Evolutionary conservation across 768 basidiomycete genomes (phyloP).

Genomic region (Boletus patriciae): DNA sequence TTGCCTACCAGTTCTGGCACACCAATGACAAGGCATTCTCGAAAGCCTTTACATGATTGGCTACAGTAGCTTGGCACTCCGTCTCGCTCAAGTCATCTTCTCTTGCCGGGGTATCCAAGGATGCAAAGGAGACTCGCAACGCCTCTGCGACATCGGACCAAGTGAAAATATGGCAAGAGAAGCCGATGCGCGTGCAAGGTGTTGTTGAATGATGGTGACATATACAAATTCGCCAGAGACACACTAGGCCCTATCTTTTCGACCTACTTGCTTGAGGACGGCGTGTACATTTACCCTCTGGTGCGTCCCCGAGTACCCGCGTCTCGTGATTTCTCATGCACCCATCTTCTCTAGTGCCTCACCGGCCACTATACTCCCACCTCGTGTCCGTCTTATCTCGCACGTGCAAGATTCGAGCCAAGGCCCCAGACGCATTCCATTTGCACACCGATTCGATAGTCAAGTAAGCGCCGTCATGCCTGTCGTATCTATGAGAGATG

Average conservation of each 20-base stretch:
- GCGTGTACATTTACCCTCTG: constrained; percentile 64
- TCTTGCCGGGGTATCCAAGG: no score
- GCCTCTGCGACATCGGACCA: no score
- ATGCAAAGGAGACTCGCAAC: no score
- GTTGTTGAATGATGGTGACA: constrained; percentile 51
- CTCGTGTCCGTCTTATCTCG: constrained; percentile 66
- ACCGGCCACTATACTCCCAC: constrained; percentile 59
- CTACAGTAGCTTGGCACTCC: constrained; percentile 69
- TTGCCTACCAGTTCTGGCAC: constrained; percentile 78
- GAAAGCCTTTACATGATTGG: constrained; percentile 62
- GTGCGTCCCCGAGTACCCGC: constrained; percentile 30
- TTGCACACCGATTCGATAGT: no score
- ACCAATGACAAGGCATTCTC: constrained; percentile 51
- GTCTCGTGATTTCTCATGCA: not conserved
- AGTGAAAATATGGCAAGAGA: no score
- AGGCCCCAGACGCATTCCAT: constrained; percentile 54
- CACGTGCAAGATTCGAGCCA: constrained; percentile 56
- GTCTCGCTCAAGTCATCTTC: no score
- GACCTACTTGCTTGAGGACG: constrained; percentile 52
- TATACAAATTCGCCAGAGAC: constrained; percentile 51
- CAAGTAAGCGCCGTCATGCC: no score
- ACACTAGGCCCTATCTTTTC: constrained; percentile 51
- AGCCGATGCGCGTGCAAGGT: constrained; percentile 59
- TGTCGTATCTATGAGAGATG: no score
- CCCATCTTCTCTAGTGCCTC: constrained; percentile 18